Evolutionary conservation across 2,329 filamentous ascomycete species (phyloP), one percentile per base, ranked within the genome.

Genomic region (Ophiocordyceps camponoti-rufipedis): DNA sequence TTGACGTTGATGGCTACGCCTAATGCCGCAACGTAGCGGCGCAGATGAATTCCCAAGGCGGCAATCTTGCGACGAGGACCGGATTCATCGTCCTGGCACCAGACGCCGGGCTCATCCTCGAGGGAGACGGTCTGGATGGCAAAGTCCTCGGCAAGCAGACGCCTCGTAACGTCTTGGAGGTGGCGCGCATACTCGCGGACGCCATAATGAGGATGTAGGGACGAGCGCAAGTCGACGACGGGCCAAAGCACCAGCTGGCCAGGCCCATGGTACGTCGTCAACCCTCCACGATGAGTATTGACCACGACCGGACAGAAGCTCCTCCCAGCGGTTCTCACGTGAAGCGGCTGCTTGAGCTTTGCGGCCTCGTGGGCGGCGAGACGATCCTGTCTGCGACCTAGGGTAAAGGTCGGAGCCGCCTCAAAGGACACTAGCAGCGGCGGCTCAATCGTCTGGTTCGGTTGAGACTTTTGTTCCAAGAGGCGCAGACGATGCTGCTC

Each of bases 221-320:
- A 56, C 7, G 74, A 70, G 46, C 75, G 76, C 47, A 96, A 71
- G 60, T 94, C 86, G n/a, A 94, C 60, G 44, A 95, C 76, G 3
- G 89, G 86, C 68, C 94, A 98, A n/a, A 88, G 77, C 33, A 95
- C 84, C 43, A 94, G 65, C 60, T 98, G 91, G 0, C 89, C 89
- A 0, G 89, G 91, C 0, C 89, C 91, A 59, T 98, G 91, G 66
- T 94, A 96, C 3, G 91, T 96, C 0, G 85, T 88, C 52, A 94
- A 78, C 0, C 91, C 91, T 49, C 91, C 91, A 46, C 91, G 79
- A n/a, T 78, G 73, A 13, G 85, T 82, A 54, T 79, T 71, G 41
- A 75, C 62, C 53, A 91, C 76, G n/a, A 74, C 67, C 3, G 81
- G 82, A 28, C 58, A 51, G 53, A 62, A 67, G 44, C 31, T 58